Percentiles rank a stretch among this genome's conserved stretches.
These are phyloP conservation scores for Emydomyces testavorans DNA, from an alignment of 2,329 filamentous ascomycete species.

Conservation along the genomic window DNA sequence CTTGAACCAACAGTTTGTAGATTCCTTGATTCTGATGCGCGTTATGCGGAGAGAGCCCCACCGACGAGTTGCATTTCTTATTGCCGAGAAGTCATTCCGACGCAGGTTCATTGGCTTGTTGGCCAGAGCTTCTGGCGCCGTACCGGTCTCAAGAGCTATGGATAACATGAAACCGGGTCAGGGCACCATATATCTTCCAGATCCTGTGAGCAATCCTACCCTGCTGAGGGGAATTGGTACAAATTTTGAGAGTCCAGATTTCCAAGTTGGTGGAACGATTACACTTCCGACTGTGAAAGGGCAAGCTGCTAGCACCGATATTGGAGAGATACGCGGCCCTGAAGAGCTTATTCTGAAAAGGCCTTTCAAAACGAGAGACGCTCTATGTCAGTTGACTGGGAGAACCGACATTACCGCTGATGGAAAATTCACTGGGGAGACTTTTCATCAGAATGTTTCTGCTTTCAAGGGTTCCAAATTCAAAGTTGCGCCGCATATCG, in stretches of 20 bases:
- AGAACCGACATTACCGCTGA: conserved; percentile 59
- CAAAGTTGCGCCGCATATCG: conserved; percentile 83
- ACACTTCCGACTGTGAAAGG: conserved; percentile 79
- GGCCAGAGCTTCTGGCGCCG: conserved; percentile 72
- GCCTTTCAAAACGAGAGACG: conserved; percentile 64
- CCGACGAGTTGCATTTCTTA: conserved; percentile 81
- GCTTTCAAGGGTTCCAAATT: conserved; percentile 68
- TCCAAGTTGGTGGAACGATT: conserved; percentile 68
- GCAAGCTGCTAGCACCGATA: conserved; percentile 68
- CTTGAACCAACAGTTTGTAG: conserved; percentile 65
- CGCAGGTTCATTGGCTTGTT: conserved; percentile 79
- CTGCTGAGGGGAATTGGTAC: conserved; percentile 69
- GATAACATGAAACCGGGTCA: conserved; percentile 70
- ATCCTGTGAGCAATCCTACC: conserved; percentile 73
- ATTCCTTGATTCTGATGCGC: conserved; percentile 85
- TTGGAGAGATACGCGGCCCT: conserved; percentile 65
- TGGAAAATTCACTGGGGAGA: conserved; percentile 48
- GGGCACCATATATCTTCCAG: conserved; percentile 78
- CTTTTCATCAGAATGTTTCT: conserved; percentile 41
- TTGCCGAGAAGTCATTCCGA: conserved; percentile 90
- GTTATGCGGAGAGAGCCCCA: conserved; percentile 76
- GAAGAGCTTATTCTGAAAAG: conserved; percentile 81
- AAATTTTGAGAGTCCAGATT: conserved; percentile 62
- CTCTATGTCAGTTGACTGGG: conserved; percentile 71
- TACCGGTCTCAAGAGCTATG: conserved; percentile 86